phyloP scores from a whole-genome alignment of 2,329 filamentous ascomycete genomes.

The Stemphylium beticola region DNA sequence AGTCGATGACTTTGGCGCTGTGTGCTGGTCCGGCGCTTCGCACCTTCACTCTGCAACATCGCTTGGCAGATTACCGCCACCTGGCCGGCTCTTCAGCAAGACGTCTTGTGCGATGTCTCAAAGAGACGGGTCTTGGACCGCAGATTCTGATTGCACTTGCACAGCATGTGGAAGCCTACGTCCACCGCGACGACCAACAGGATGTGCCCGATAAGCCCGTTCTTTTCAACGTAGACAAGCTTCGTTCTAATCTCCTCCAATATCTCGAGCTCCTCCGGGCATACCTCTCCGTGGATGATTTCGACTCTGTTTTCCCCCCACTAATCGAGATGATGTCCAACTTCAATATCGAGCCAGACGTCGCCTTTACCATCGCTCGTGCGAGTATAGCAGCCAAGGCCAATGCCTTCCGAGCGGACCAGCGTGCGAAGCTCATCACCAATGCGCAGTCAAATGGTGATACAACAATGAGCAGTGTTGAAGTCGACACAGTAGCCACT shows the following conservation, averaged over 20 bases:
- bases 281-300: constrained; percentile 76
- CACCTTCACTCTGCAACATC: constrained; percentile 75
- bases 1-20: constrained; percentile 85
- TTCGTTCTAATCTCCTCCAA: constrained; percentile 82
- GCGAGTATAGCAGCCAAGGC: constrained; percentile 65
- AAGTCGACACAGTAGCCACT: constrained; percentile 11
- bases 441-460: constrained; percentile 58
- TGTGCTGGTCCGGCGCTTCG: constrained; percentile 82
- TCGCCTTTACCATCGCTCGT: constrained; percentile 86
- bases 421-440: constrained; percentile 26
- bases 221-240: constrained; percentile 86
- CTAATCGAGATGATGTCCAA: constrained; percentile 75
- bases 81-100: constrained; percentile 76
- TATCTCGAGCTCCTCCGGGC: constrained; percentile 88
- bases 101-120: constrained; percentile 79
- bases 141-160: constrained; percentile 88
- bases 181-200: constrained; percentile 74
- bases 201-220: constrained; percentile 88
- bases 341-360: constrained; percentile 77
- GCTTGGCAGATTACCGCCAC: constrained; percentile 81
- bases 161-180: constrained; percentile 86
- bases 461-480: constrained; percentile 37
- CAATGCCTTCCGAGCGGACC: constrained; percentile 46
- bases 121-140: constrained; percentile 77
- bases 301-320: constrained; percentile 78